Evolutionary conservation across 2,329 filamentous ascomycete species (phyloP).

Genomic region (Penicillium sp.): DNA sequence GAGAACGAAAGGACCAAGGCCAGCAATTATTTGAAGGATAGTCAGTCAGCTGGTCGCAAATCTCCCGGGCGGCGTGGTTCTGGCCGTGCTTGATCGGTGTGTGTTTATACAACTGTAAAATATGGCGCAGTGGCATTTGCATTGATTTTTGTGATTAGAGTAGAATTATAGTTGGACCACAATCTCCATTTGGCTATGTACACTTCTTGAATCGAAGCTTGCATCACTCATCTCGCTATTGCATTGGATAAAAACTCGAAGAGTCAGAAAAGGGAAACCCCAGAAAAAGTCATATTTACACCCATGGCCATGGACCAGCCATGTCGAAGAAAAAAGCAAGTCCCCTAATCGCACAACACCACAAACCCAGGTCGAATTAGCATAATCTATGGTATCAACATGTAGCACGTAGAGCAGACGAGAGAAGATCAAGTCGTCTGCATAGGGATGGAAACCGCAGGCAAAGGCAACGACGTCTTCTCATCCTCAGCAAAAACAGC

Average conservation of each 20-base stretch:
- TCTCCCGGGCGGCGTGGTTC: neutral
- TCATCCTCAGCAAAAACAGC: conserved; percentile 46
- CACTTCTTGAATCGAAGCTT: neutral
- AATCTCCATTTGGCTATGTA: conserved; percentile 5
- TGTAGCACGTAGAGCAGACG: neutral
- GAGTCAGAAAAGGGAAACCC: neutral
- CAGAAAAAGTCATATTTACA: neutral
- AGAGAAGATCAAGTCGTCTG: conserved; percentile 12
- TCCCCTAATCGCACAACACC: neutral
- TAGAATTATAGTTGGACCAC: conserved; percentile 7
- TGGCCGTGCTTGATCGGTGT: conserved; percentile 13
- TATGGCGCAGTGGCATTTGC: conserved; percentile 24
- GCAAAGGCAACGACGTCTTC: conserved; percentile 28
- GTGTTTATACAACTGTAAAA: conserved; percentile 24
- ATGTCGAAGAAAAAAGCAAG: neutral
- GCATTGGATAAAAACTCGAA: neutral
- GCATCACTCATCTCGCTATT: neutral
- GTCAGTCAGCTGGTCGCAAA: conserved; percentile 9
- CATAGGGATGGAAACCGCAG: conserved; percentile 25
- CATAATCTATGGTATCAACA: neutral
- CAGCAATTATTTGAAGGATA: conserved; percentile 11
- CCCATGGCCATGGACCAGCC: neutral
- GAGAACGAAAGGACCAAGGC: conserved; percentile 27
- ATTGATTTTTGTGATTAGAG: conserved; percentile 16
- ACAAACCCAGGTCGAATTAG: neutral